Conservation (phyloP, 768 basidiomycete species). For the Mycena latifolia region DNA sequence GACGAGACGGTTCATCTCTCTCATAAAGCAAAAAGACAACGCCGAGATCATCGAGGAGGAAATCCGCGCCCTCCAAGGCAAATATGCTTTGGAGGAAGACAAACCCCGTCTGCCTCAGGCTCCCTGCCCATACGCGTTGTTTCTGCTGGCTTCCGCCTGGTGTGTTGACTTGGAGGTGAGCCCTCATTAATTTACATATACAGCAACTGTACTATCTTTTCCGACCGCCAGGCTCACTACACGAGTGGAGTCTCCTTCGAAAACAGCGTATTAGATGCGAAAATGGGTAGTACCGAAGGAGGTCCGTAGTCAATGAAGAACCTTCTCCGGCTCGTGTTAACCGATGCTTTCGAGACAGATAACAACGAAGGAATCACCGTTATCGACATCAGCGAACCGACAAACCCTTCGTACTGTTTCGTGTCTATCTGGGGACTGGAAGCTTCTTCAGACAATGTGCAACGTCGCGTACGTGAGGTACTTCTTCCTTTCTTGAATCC, state of each 20-base stretch:
- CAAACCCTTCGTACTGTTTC: constrained; percentile 42
- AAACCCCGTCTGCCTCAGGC: constrained; percentile 36
- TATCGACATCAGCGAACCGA: constrained; percentile 43
- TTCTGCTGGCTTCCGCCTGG: constrained; percentile 47
- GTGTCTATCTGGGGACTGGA: constrained; percentile 21
- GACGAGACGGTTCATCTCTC: constrained; percentile 47
- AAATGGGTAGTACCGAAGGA: constrained; percentile 38
- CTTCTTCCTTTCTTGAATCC: background rate
- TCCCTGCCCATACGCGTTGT: constrained; percentile 50
- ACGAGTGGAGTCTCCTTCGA: constrained; percentile 35
- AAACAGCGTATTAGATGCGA: constrained; percentile 35
- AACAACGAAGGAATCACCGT: constrained; percentile 48
- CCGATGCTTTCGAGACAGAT: constrained; percentile 33
- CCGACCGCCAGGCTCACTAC: constrained; percentile 26
- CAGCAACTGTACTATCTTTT: background rate
- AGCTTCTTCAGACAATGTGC: background rate
- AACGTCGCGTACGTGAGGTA: constrained; percentile 1
- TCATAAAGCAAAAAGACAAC: constrained; percentile 51
- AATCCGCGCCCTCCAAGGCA: constrained; percentile 45
- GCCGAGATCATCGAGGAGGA: constrained; percentile 51
- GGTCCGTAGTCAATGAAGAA: constrained; percentile 29
- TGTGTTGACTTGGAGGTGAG: constrained; percentile 41
- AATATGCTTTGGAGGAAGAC: constrained; percentile 39
- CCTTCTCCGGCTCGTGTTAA: background rate
- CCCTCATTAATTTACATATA: background rate